Evolutionary conservation across 257 asterid genomes (phyloP), one percentile per base, ranked within the genome.

Genomic region (Leonotis leonurus): DNA sequence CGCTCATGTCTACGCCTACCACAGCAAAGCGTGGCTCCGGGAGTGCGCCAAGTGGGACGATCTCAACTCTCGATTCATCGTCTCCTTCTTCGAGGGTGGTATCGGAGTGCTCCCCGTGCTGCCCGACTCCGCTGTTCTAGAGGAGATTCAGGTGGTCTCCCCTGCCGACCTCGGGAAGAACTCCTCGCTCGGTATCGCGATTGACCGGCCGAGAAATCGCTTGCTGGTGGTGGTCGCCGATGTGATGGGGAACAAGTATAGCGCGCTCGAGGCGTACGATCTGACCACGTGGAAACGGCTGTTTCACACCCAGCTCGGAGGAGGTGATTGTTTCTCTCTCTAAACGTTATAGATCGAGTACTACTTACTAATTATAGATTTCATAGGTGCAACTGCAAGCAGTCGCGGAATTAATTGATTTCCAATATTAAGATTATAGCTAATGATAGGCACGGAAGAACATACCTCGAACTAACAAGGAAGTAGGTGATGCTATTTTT

Each of bases 11-110:
- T 83, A 67, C 75, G 66, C 78, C 73, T 86, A 73, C 84, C 75
- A 68, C 85, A 77, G 93, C 84, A 32, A 53, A 3, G 93, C 95
- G 1, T 88, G 91, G 90, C 58, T 92, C 53, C 82, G 98, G n/a
- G 98, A 92, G 83, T 76, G 87, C 74, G 44, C 84, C 62, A 92
- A 86, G 72, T 92, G 95, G 96, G 98, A 92, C 77, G 81, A 76
- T 24, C 55, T 51, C 46, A 77, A 81, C 86, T 40, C 66, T 24
- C 93, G 97, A 1, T 92, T 92, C 85, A 29, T 92, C 44, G 95
- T 92, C 54, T 82, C 95, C 45, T 84, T 82, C 78, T 75, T 86
- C 62, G 92, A 64, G 40, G 98, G 97, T 57, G 98, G 98, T 8
- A 21, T 92, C 1, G 98, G 98, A 6, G 80, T 76, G 64, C 57